phyloP scores from a whole-genome alignment of 805 yeast genomes.

The Blastobotrys chiropterorum region DNA sequence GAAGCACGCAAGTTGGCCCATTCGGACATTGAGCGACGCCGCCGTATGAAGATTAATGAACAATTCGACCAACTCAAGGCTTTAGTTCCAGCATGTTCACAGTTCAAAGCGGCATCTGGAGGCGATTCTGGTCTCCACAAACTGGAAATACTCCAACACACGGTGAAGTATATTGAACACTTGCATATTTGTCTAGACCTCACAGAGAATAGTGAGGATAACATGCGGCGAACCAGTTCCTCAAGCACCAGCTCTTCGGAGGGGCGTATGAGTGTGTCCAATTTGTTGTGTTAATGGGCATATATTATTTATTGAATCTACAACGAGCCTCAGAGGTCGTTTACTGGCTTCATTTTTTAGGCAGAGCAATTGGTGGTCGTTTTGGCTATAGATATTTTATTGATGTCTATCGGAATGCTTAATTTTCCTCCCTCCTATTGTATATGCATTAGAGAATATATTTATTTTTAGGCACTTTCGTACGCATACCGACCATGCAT shows the following conservation, averaged over 20 bases:
- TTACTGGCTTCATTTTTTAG: too few relatives aligned
- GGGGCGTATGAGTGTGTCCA: not conserved
- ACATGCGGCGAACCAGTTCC: not conserved
- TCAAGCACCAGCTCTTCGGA: too few relatives aligned
- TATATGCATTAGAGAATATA: not conserved
- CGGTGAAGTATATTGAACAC: slow-evolving; percentile 73
- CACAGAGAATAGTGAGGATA: not conserved
- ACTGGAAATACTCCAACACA: slow-evolving; percentile 71
- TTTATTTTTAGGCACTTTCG: not conserved
- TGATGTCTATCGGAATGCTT: too few relatives aligned
- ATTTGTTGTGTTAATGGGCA: not conserved
- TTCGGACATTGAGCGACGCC: slow-evolving; percentile 71
- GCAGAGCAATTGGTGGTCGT: too few relatives aligned
- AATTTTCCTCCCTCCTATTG: too few relatives aligned
- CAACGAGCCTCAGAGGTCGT: too few relatives aligned
- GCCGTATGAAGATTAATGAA: slow-evolving; percentile 72
- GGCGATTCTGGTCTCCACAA: slow-evolving; percentile 66
- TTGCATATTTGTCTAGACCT: slow-evolving; percentile 38
- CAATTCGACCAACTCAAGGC: slow-evolving; percentile 77
- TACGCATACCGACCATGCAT: too few relatives aligned
- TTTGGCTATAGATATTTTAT: too few relatives aligned
- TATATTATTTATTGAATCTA: not conserved
- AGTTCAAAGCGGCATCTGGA: slow-evolving; percentile 32
- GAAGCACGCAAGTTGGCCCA: slow-evolving; percentile 54
- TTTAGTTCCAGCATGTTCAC: slow-evolving; percentile 72